phyloP scores from a whole-genome alignment of 1,284 basidiomycete species.

The Moesziomyces parantarcticus region DNA sequence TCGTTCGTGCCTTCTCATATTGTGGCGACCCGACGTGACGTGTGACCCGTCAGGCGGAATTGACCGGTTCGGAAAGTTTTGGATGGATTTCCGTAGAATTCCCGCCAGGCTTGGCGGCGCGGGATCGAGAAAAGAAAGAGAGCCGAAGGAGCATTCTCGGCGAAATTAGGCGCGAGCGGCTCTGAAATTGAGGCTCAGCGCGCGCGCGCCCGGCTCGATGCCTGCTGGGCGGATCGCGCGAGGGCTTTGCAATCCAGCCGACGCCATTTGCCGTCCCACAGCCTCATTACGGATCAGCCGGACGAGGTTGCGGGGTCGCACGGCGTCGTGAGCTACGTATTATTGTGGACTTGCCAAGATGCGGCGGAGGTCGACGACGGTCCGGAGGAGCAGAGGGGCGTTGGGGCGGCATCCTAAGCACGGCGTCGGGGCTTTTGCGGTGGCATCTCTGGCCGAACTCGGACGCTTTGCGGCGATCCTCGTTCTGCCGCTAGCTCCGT shows the following conservation, averaged over 20 bases:
- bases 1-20: no score
- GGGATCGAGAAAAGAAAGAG: background rate
- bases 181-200: background rate
- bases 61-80: conserved; percentile 38
- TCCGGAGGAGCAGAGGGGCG: conserved; percentile 8
- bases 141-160: conserved; percentile 20
- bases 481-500: background rate
- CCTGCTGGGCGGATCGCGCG: no score
- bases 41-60: conserved; percentile 3
- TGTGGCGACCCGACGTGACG: background rate
- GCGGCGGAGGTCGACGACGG: background rate
- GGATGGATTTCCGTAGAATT: background rate
- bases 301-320: no score
- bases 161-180: conserved; percentile 1
- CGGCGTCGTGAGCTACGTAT: no score
- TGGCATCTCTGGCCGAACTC: conserved; percentile 19
- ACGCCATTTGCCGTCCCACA: background rate
- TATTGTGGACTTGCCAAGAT: background rate
- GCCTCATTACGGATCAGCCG: background rate
- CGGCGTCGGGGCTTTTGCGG: conserved; percentile 14
- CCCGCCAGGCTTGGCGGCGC: background rate
- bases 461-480: conserved; percentile 21
- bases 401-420: background rate
- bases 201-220: no score
- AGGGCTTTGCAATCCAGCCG: conserved; percentile 6